Base-by-base conservation (phyloP, 768 basidiomycete species). In the Suillus americanus region DNA sequence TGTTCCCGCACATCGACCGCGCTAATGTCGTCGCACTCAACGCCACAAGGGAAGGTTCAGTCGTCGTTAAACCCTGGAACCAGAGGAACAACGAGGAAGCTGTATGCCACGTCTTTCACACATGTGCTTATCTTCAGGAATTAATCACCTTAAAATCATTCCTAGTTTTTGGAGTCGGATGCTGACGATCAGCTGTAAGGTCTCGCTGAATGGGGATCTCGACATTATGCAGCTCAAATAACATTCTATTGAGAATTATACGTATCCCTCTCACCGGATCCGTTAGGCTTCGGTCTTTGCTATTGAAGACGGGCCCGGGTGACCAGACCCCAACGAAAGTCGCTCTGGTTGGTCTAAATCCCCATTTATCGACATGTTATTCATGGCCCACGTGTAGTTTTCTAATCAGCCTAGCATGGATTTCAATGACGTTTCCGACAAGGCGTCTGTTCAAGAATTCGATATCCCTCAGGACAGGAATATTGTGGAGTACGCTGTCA, bases 1-100 rank as follows among this genome's bases (percentile, higher is more conserved):
- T 97, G 5, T 96, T 81, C 73, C 65, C 77, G 2, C 83, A 89
- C 66, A 92, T 97, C 67, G 94, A 97, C 76, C 85, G 88, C 48
- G 77, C 81, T 43, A 91, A 97, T 73, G 91, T 95, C 55, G 81
- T 90, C 50, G 93, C 90, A 37, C 78, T 97, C 62, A 97, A 97
- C 71, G 85, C 84, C 20, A 74, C 71, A 13, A 83, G 74, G 23
- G 67, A 78, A 61, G 85, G 84, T 46, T 78, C 85, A 6, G 81
- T 81, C 59, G 80, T 93, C 33, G 89, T 97, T 70, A 97, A 97
- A 77, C 89, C 94, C 1, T 97, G 95, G 95, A 81, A 95, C 69
- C 77, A 89, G 65, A 85, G 93, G 41, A 74, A 85, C 62, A 87
- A 90, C 64, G 93, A 95, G 74, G 78, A 78, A 37, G 79, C 82